These are phyloP conservation scores for Plasmodium berghei DNA, from an alignment of 169 alveolate genomes.

Conservation along the genomic window DNA sequence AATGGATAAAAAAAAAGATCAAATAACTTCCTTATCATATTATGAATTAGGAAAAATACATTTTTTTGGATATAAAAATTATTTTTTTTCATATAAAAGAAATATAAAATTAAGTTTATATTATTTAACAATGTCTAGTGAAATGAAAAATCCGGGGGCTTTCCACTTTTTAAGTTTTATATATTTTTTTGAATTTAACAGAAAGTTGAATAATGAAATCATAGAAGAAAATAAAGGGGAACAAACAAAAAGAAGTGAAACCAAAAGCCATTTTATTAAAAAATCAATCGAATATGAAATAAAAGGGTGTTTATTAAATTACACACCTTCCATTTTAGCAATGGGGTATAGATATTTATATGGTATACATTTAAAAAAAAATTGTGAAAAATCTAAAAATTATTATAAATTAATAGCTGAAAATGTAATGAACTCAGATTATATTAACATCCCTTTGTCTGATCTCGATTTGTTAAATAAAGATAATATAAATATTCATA, in stretches of 20 bases:
- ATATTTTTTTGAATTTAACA: conserved; percentile 57
- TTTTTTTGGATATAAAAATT: conserved; percentile 44
- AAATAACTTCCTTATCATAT: conserved; percentile 46
- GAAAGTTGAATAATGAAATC: neutral
- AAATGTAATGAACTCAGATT: conserved; percentile 66
- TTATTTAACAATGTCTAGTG: conserved; percentile 26
- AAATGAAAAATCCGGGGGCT: conserved; percentile 65
- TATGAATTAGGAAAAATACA: conserved; percentile 68
- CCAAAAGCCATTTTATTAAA: neutral
- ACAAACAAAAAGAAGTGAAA: neutral
- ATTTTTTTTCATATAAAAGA: conserved; percentile 57
- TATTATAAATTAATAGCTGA: conserved; percentile 61
- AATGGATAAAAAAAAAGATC: conserved; percentile 8
- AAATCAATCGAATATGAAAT: conserved; percentile 50
- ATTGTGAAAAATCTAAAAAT: conserved; percentile 49
- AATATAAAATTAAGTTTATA: conserved; percentile 50
- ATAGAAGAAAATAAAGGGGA: neutral
- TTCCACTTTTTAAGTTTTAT: conserved; percentile 65
- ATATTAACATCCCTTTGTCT: conserved; percentile 63
- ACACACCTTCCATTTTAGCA: conserved; percentile 55
- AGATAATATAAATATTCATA: conserved; percentile 60
- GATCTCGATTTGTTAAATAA: conserved; percentile 43
- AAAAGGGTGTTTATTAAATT: conserved; percentile 7
- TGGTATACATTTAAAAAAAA: conserved; percentile 33
- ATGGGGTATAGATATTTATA: conserved; percentile 65